A percentile compares a stretch with the other conserved stretches of the same genome.
Evolutionary conservation across 305 asterid genomes (phyloP).

Genomic region (Fraxinus albicans): DNA sequence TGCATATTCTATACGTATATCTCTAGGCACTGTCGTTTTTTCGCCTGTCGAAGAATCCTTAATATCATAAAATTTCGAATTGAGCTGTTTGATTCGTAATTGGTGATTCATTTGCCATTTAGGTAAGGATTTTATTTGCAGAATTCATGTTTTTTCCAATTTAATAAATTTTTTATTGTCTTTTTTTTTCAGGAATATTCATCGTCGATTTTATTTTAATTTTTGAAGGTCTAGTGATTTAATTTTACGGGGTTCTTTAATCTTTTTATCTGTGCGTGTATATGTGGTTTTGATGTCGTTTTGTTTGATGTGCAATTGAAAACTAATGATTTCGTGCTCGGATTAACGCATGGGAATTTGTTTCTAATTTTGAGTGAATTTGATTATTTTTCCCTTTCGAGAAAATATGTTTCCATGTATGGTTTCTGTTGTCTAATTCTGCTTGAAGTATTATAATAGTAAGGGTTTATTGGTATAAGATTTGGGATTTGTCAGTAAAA

Average conservation of each 20-base stretch:
- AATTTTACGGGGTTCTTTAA: constrained; percentile 6
- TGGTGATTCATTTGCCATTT: constrained; percentile 30
- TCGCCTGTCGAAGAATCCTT: constrained; percentile 18
- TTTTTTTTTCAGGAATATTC: background rate
- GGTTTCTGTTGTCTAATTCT: background rate
- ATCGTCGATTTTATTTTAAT: background rate
- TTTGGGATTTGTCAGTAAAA: background rate
- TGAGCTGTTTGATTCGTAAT: constrained; percentile 43
- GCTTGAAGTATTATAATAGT: background rate
- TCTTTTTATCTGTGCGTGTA: background rate
- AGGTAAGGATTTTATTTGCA: constrained; percentile 32
- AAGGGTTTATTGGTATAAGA: background rate
- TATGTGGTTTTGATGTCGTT: background rate
- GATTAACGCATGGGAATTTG: background rate
- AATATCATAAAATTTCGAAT: constrained; percentile 22
- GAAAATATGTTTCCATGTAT: background rate
- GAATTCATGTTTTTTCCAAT: constrained; percentile 15
- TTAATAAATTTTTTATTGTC: constrained; percentile 10
- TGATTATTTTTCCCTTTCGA: background rate
- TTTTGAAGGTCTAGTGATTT: background rate
- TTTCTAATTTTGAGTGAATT: background rate
- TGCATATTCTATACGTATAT: background rate
- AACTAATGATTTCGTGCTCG: background rate
- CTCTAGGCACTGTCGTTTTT: background rate
- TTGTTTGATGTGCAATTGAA: background rate